A percentile compares a stretch with the other conserved stretches of the same genome.
Conservation (phyloP, 345 rosid genomes). For the Draba incana region DNA sequence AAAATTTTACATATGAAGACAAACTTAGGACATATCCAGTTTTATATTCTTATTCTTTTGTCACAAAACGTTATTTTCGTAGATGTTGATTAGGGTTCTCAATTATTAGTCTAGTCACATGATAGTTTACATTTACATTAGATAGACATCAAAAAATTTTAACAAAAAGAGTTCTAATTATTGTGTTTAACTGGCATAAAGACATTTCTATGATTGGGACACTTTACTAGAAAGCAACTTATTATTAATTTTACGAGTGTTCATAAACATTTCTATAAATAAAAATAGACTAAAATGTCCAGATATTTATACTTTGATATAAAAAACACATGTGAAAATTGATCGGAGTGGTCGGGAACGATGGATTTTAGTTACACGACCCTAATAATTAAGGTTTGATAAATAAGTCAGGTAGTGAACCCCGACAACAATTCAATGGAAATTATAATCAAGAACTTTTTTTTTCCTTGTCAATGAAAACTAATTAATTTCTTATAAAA, state of each 20-base stretch:
- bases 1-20: conserved; percentile 36
- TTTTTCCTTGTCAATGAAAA: background rate
- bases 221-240: conserved; percentile 32
- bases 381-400: background rate
- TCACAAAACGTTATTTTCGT: background rate
- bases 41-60: conserved; percentile 20
- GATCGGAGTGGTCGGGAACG: conserved; percentile 19
- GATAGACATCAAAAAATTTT: background rate
- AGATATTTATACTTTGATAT: background rate
- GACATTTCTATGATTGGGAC: conserved; percentile 32
- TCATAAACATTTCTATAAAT: conserved; percentile 11
- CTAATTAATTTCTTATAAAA: background rate
- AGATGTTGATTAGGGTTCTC: background rate
- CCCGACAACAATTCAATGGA: conserved; percentile 9
- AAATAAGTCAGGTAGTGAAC: background rate
- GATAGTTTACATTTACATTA: background rate
- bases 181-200: conserved; percentile 30
- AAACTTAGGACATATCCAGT: conserved; percentile 31
- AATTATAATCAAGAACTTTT: background rate
- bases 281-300: background rate
- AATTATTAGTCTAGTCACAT: conserved; percentile 20
- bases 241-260: background rate
- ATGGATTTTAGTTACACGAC: conserved; percentile 21
- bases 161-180: background rate
- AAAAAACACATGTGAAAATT: background rate